Evolutionary conservation across 345 rosid species (phyloP), one percentile per base, ranked within the genome.

Genomic region (Gossypium arboreum): DNA sequence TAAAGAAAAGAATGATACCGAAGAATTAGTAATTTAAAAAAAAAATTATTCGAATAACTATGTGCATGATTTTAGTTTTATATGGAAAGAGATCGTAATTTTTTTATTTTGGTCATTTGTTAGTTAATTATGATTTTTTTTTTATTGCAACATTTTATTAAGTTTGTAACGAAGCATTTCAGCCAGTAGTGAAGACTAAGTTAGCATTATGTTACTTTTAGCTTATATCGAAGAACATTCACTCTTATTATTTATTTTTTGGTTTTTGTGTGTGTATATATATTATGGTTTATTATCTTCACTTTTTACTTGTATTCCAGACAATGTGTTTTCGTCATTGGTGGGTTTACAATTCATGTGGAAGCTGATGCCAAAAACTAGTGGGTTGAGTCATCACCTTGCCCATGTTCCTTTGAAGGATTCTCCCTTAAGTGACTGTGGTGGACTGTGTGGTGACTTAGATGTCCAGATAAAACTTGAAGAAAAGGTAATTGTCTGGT

Each of bases 301-400:
- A 71, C 56, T 61, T 62, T 57, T 82, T 76, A 59, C 66, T 20
- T 79, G 61, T 50, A 54, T 22, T 84, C 85, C 87, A 94, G 98
- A 92, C 68, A 92, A 92, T 50, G 94, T 87, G 65, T 94, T 94
- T 82, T 92, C 98, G 13, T 94, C 98, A 39, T 83, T 94, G 60
- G 98, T 92, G 80, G 97, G 97, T 75, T 83, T 94, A 77, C 94
- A 89, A 29, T 94, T 94, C 89, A 83, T 79, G 90, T 94, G 98
- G 98, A 84, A 86, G 81, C 80, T 91, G 77, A 78, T 75, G 76
- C 89, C 97, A 74, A 92, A 88, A 78, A 79, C 68, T 72, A 76
- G 72, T 56, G 90, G 88, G 77, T 79, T 81, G 66, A 77, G 83
- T 52, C 94, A 94, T 86, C 94, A 91, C 77, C 98, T 94, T 79